Base-by-base conservation (phyloP, 345 rosid genomes). In the Eucalyptus marginata region DNA sequence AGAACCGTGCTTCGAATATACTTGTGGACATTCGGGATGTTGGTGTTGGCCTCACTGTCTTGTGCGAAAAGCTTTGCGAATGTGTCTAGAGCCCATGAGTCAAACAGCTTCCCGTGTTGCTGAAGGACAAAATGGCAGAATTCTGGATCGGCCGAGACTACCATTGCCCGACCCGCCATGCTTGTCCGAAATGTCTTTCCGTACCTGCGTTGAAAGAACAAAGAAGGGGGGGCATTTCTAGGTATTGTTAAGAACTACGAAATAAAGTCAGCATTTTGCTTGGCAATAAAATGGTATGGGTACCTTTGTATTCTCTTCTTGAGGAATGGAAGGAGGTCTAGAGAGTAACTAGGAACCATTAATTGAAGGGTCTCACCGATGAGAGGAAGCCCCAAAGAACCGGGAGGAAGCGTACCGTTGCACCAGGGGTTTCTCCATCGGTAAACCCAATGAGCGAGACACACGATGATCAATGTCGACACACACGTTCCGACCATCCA, bases 291-390 rank as follows among this genome's bases (percentile, higher is more conserved):
- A 68, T 40, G 64, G 16, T 49, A 24, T 2, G 51, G 14, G n/a
- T 49, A 91, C 91, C 84, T 92, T 31, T 87, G 59, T 16, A 92
- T 51, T 80, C 92, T 91, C 14, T 66, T 86, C 29, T 88, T 91
- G 10, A 93, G 54, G 86, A 92, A 93, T 46, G 90, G 90, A 54
- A 86, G 80, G 88, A 90, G 84, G 71, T 93, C 93, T 22, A 91
- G 40, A 66, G 92, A 91, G 43, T 88, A 88, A 54, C 90, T 87
- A 3, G 92, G 92, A 59, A 86, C 56, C 81, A 90, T 83, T 88
- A 91, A 87, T 33, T 90, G 89, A 27, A 93, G 27, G 56, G 90
- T 88, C 89, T 92, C 93, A 18, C 95, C 94, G 43, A 91, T 89
- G 64, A 91, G 80, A 40, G 93, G 94, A 20, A 92, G 86, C n/a